A percentile compares a stretch with the other conserved stretches of the same genome.
Conservation (phyloP, 2,329 filamentous ascomycete genomes). For the Emericellopsis atlantica region DNA sequence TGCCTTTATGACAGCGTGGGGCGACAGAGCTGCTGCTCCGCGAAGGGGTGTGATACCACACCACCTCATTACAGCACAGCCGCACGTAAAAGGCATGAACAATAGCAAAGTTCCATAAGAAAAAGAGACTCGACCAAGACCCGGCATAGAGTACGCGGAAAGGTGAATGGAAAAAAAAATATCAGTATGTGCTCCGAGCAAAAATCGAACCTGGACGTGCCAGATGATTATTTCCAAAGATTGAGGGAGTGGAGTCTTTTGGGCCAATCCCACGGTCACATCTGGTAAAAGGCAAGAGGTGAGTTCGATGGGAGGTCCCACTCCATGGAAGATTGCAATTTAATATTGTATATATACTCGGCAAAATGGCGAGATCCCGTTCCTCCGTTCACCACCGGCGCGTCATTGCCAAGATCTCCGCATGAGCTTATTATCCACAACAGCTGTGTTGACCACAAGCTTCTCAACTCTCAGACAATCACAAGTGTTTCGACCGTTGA, state of each 20-base stretch:
- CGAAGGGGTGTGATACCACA: too few species aligned
- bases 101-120: too few species aligned
- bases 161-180: slow-evolving; percentile 2
- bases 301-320: slow-evolving; percentile 62
- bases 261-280: slow-evolving; percentile 54
- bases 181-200: slow-evolving; percentile 10
- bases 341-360: slow-evolving; percentile 10
- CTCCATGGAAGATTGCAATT: slow-evolving; percentile 29
- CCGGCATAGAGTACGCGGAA: not conserved
- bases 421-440: not conserved
- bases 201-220: slow-evolving; percentile 26
- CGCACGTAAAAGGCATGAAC: too few species aligned
- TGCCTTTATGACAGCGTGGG: not conserved
- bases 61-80: too few species aligned
- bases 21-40: too few species aligned
- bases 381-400: not conserved
- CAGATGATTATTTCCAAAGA: slow-evolving; percentile 34
- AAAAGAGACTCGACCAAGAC: not conserved
- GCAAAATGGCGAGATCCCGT: not conserved
- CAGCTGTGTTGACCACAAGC: not conserved
- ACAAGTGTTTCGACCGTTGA: not conserved
- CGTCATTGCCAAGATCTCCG: not conserved
- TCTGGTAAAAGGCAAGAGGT: slow-evolving; percentile 75
- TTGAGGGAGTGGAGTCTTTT: slow-evolving; percentile 36
- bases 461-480: not conserved